Base-by-base conservation (phyloP, 2,329 filamentous ascomycete genomes). In the Tolypocladium sp. region DNA sequence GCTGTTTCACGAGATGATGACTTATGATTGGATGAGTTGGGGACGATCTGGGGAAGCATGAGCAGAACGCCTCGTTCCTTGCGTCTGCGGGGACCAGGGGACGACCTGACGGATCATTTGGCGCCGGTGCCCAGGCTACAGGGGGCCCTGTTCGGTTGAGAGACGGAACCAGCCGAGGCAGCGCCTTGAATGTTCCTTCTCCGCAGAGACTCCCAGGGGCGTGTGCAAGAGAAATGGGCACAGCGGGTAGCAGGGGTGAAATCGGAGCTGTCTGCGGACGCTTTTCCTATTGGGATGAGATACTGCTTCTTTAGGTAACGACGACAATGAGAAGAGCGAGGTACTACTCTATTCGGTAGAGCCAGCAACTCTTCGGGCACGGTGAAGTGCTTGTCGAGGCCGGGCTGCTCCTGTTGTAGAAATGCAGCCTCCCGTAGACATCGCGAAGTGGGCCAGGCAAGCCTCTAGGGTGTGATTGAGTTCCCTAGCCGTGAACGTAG, bases 21-120 rank as follows among this genome's bases (percentile, higher is more conserved):
- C 66, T 75, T 74, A 79, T 83, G 80, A 83, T 83, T 83, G 81
- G 80, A 75, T 65, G 65, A 51, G 65, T 57, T 56, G 58, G 60
- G 63, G 68, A 69, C 63, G 67, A 68, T 68, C 68, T 71, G 66
- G 65, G 64, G 65, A 70, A 65, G 66, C 25, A 64, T 73, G 76
- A 76, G 78, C 75, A 53, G 74, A 76, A 80, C 76, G 73, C 76
- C 76, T 75, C 72, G 72, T 69, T 63, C 68, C 62, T 64, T 59
- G 62, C 58, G 60, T 63, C 62, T 66, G 67, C 61, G 66, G 67
- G 63, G 65, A 64, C 61, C 57, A 59, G 62, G 61, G 63, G 62
- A 66, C 60, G 61, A 37, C 30, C 17, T 61, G 55, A 37, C 58
- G 42, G 60, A 40, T 49, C 53, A 58, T 42, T 46, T 58, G 54